Base-by-base conservation (phyloP, 2,329 filamentous ascomycete species). In the Colletotrichum sp. region DNA sequence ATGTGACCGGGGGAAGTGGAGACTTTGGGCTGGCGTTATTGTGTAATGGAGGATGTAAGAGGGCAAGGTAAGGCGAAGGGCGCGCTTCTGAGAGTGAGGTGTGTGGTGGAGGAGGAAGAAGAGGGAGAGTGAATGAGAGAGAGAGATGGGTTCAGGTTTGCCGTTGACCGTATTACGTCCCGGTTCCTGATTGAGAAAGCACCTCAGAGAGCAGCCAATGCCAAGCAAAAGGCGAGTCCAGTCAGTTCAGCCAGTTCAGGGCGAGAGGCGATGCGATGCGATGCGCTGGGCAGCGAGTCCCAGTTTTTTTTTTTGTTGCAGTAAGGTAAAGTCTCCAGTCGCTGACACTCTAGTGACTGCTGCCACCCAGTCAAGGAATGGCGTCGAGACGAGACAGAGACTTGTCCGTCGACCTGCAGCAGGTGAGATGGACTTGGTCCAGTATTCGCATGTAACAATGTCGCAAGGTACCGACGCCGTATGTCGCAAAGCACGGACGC, bases 401-500 rank as follows among this genome's bases (percentile, higher is more conserved):
- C 39, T 48, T 48, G 39, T 48, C 39, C 39, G 39, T 48, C 39
- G 39, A 48, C 39, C 18, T 48, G 39, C 39, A 48, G 39, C 39
- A 48, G 39, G 39, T 48, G 39, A 48, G 39, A 48, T 48, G 39
- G 39, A 48, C 39, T 48, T n/a, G 39, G 39, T n/a, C 39, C 39
- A 48, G 39, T 48, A 48, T 18, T 39, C 36, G 36, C 36, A 18
- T 48, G 39, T 30, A 32, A 36, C 34, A 32, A 30, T 16, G 65
- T 24, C 28, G 43, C 13, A 36, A n/a, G 61, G 70, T 64, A 68
- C 72, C 30, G 24, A 43, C 59, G 48, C 30, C 48, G 43, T 71
- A 32, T 74, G 72, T 74, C 61, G 68, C 72, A 72, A 65, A 72
- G 72, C 72, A 72, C 72, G 72, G 69, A 72, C 72, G 55, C 69